Evolutionary conservation across 2,329 filamentous ascomycete genomes (phyloP), one percentile per base, ranked within the genome.

Genomic region (Fusarium algeriense): DNA sequence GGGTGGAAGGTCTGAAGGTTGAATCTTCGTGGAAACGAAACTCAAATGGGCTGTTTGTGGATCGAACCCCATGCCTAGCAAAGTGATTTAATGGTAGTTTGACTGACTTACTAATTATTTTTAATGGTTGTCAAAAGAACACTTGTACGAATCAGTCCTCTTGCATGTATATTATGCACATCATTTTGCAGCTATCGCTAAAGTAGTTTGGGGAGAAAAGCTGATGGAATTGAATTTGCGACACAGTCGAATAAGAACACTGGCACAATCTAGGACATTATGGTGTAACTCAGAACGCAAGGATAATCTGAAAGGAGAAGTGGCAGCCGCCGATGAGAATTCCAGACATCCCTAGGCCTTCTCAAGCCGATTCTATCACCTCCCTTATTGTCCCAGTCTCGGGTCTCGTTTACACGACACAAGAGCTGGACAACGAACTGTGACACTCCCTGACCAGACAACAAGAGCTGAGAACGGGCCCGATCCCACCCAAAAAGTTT

Each of bases 101-200:
- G 30, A 11, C 10, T 30, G 30, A 30, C 30, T 30, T 11, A 30
- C 7, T 30, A 9, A 11, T 17, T 38, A 19, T 7, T n/a, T 50
- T 34, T 26, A 40, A 30, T 19, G 43, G 26, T 40, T 44, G 15
- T 3, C 14, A 35, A 45, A 23, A 55, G 17, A 34, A 26, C 23
- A 52, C 62, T 38, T 49, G 58, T 45, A 38, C n/a, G 19, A 44
- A 38, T 46, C 43, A 52, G 46, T n/a, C 23, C 17, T 44, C 46
- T 34, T 61, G 55, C 46, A 66, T 59, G 50, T 57, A 48, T 26
- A 26, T 64, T 26, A 68, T 70, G 56, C 61, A 66, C 53, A 59
- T 69, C 60, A 68, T 68, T 30, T 45, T 67, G 61, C 53, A 60
- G 54, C 46, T 52, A 32, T 67, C 48, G 60, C 48, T 55, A 30